Evolutionary conservation across 768 basidiomycete genomes (phyloP).

Genomic region (Pulveroboletus sp.): DNA sequence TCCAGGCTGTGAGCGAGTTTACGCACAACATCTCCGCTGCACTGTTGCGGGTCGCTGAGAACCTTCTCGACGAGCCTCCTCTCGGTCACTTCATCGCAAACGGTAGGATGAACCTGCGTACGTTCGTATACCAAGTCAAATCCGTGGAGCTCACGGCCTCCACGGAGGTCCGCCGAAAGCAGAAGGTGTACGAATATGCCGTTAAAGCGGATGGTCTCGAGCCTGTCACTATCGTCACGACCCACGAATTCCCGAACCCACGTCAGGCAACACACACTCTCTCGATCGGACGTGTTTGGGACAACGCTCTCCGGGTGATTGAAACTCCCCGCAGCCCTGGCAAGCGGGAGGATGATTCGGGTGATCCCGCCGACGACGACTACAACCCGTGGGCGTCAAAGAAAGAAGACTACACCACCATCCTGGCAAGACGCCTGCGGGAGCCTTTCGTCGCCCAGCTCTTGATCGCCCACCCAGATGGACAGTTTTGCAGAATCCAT

Average conservation of each 20-base stretch:
- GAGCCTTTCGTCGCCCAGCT: conserved; percentile 23
- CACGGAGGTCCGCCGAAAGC: conserved; percentile 9
- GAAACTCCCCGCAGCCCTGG: neutral
- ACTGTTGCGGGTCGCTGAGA: conserved; percentile 14
- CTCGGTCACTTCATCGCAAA: conserved; percentile 30
- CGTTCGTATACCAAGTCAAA: conserved; percentile 22
- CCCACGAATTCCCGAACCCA: conserved; percentile 7
- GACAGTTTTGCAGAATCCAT: conserved; percentile 18
- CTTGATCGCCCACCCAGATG: conserved; percentile 20
- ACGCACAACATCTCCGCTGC: conserved; percentile 15
- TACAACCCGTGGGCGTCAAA: conserved; percentile 17
- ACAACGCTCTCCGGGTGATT: conserved; percentile 15
- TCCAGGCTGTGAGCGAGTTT: conserved; percentile 14
- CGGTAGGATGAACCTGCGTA: conserved; percentile 27
- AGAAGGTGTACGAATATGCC: conserved; percentile 13
- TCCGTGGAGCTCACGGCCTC: conserved; percentile 9
- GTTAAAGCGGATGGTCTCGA: conserved; percentile 20
- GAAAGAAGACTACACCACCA: conserved; percentile 3
- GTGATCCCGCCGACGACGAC: conserved; percentile 2
- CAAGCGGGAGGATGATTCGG: neutral
- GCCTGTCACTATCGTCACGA: conserved; percentile 15
- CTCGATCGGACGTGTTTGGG: conserved; percentile 24
- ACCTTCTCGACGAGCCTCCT: conserved; percentile 20
- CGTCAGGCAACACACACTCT: conserved; percentile 2
- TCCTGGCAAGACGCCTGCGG: conserved; percentile 14